Base-by-base conservation (phyloP, 805 yeast species). In the Lachancea lanzarotensis region DNA sequence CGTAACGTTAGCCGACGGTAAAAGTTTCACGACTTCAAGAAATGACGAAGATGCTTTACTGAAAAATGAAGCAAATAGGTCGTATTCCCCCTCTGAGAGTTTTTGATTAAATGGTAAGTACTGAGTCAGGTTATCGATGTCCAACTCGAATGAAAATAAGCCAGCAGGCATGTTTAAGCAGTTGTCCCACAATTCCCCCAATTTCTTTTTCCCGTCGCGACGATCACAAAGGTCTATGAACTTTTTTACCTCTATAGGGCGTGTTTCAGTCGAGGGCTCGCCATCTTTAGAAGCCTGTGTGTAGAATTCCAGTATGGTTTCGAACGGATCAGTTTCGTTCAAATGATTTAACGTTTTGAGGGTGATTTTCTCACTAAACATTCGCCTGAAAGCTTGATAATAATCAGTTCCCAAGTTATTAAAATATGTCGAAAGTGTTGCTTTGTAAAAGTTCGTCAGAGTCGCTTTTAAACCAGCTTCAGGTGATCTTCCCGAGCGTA, bases 361-460 rank as follows among this genome's bases (percentile, higher is more conserved):
- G 29, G 48, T 47, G 5, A 62, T 49, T 41, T 61, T 61, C 3
- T 59, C 57, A 8, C 56, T 49, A 37, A 62, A 62, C 59, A 62
- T 53, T 36, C 56, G 56, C 43, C 52, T 57, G 39, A 61, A 62
- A 37, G 58, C 46, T 17, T 59, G 54, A 38, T 60, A 61, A 38
- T 60, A 57, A 20, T 59, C 60, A n/a, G 50, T 29, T 2, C 57
- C 61, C 42, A 60, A 52, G 40, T 60, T 59, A 40, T 61, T 61
- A 40, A 60, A 62, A 45, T 56, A 62, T 42, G 59, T 46, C 5
- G 64, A 56, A 2, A 57, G 52, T 2, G 61, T 39, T 6, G 53
- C 52, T 35, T 50, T 51, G 12, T 54, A 36, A 35, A 54, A 54
- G 38, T 50, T 48, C 16, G 53, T 15, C 8, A 47, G 44, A 16